Base-by-base conservation (phyloP, 2,329 filamentous ascomycete species). In the Knufia fluminis region DNA sequence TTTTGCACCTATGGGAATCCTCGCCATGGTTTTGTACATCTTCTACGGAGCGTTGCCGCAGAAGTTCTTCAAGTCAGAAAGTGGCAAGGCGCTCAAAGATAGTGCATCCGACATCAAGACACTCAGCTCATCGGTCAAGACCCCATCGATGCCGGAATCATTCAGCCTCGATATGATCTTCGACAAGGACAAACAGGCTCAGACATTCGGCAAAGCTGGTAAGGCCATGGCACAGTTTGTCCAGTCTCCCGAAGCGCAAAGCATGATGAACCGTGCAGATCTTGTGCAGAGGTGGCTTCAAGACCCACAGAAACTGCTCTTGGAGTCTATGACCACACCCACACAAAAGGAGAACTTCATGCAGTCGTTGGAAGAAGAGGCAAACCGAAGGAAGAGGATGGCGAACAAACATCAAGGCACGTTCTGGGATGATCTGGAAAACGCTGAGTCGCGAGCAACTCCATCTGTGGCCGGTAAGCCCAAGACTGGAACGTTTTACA, bases 21-120 rank as follows among this genome's bases (percentile, higher is more conserved):
- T 64, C 22, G 61, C 61, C 26, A 56, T 63, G 52, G 59, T 63
- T 2, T 41, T 63, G 33, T 61, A 60, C 46, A 54, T 60, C 40
- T 62, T 63, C 48, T 63, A 63, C 49, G 61, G 61, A 16, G 60
- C 60, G 17, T 52, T 63, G 14, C 61, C 61, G n/a, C 46, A 59
- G 33, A 44, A 53, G 6, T 56, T 63, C 32, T 55, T 59, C 52
- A 57, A 58, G 26, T 57, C 54, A 22, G 58, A 61, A 33, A 58
- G 53, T 45, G 52, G 52, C 28, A 43, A 57, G 45, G 57, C 55
- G 4, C 43, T 57, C 1, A 45, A 56, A 28, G 46, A 56, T 1
- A 51, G 54, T 2, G 54, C 56, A 9, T 43, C 55, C 20, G 56
- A 58, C 24, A 45, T 58, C 33, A 52, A 55, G 31, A 55, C 54